A percentile compares a stretch with the other conserved stretches of the same genome.
These are phyloP conservation scores for Corallochytrium limacisporum DNA, from an alignment of 78 protist species.

Conservation along the genomic window DNA sequence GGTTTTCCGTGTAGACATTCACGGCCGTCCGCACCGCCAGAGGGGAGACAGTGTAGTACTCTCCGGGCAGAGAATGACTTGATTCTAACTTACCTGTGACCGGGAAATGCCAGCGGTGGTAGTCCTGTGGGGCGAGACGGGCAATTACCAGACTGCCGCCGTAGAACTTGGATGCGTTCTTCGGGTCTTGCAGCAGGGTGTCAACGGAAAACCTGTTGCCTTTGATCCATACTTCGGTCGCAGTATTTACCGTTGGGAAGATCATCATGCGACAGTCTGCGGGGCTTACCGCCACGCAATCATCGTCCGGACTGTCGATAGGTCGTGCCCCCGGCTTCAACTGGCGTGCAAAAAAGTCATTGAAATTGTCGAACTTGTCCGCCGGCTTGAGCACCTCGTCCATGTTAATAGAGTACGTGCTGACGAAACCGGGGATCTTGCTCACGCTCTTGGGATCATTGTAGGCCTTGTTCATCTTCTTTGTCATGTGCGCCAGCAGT, in stretches of 20 bases:
- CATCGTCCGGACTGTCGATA: slow-evolving; percentile 5
- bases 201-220: slow-evolving; percentile 27
- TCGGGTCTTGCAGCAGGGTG: neutral
- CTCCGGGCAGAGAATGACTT: slow-evolving; percentile 18
- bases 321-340: slow-evolving; percentile 48
- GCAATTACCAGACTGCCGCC: slow-evolving; percentile 56
- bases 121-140: slow-evolving; percentile 63
- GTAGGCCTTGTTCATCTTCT: neutral
- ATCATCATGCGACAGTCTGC: slow-evolving; percentile 53
- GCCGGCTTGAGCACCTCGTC: slow-evolving; percentile 38
- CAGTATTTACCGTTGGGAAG: slow-evolving; percentile 26
- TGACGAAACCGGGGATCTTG: neutral
- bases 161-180: neutral
- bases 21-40: slow-evolving; percentile 44
- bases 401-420: neutral
- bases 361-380: slow-evolving; percentile 29
- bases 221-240: slow-evolving; percentile 54
- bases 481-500: too few relatives aligned
- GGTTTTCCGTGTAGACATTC: slow-evolving; percentile 2
- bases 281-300: slow-evolving; percentile 26
- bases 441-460: neutral
- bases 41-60: slow-evolving; percentile 52
- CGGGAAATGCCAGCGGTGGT: slow-evolving; percentile 53
- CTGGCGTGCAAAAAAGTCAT: slow-evolving; percentile 55
- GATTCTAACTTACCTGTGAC: neutral